Percentiles rank a stretch among this genome's conserved stretches.
These are phyloP conservation scores for Euphorbia celastroides DNA, from an alignment of 441 rosid species.

Conservation along the genomic window DNA sequence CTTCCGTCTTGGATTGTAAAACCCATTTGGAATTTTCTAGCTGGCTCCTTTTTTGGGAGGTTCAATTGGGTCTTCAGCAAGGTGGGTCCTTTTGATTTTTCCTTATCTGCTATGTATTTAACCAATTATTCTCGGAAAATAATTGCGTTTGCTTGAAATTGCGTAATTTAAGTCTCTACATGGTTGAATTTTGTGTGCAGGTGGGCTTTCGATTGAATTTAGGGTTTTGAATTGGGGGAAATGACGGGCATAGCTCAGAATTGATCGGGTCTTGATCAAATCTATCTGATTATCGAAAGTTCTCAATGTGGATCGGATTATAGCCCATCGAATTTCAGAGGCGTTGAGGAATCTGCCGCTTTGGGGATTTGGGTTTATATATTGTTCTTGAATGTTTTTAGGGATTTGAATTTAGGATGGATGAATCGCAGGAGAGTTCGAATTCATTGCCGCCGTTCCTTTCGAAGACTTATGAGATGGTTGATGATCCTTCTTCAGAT, in stretches of 20 bases:
- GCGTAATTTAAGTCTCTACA: conserved; percentile 16
- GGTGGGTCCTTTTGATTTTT: conserved; percentile 11
- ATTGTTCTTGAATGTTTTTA: conserved; percentile 9
- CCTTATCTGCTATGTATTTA: neutral
- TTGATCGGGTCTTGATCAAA: conserved; percentile 8
- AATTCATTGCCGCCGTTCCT: conserved; percentile 87
- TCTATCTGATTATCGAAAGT: neutral
- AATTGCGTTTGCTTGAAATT: conserved; percentile 10
- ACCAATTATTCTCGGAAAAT: neutral
- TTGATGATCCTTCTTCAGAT: conserved; percentile 70
- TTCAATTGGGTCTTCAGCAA: neutral
- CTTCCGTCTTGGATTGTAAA: neutral
- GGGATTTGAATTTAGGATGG: conserved; percentile 42
- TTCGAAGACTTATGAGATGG: conserved; percentile 85
- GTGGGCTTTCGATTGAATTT: conserved; percentile 4
- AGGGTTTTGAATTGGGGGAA: conserved; percentile 23
- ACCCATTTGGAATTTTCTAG: neutral
- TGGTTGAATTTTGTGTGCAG: conserved; percentile 17
- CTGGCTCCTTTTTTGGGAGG: conserved; percentile 14
- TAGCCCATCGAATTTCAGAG: conserved; percentile 14
- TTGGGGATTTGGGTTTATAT: conserved; percentile 5
- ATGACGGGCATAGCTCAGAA: neutral
- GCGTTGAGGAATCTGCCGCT: neutral
- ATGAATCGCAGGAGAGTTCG: conserved; percentile 61
- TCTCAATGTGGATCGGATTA: conserved; percentile 3